Evolutionary conservation across 805 yeast species (phyloP), one percentile per base, ranked within the genome.

Genomic region (Metschnikowia kunwiensis): DNA sequence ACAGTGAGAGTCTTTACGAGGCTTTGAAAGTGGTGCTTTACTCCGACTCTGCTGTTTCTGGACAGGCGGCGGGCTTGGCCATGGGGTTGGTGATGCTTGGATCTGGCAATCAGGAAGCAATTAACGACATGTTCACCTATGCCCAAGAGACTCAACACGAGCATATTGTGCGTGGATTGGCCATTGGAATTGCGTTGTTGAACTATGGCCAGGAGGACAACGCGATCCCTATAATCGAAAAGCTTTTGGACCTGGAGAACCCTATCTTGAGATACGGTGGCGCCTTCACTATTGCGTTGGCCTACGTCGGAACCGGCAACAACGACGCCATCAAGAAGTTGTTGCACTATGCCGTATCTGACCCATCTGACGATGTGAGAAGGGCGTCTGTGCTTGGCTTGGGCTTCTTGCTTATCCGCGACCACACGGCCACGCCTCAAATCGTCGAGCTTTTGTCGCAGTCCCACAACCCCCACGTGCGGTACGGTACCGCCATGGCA

Each of bases 401-500:
- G 36, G 98, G 98, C 14, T 93, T 93, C 63, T 82, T 93, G 31
- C 72, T 93, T 49, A 73, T 91, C 42, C 85, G 96, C 56, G 94
- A 89, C 58, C 86, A 87, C 61, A 80, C 88, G 11, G 88, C 96
- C 0, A 91, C 93, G 14, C 98, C 98, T 39, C 83, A 94, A 49
- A 84, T 93, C 66, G 97, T 93, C 24, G 95, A 91, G 60, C 72
- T 93, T 39, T 73, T 93, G 50, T 78, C 96, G 0, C 95, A 88
- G 61, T 86, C 96, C 1, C 97, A 93, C 61, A 93, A 93, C 60
- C 96, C 98, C 10, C 97, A 93, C 58, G 97, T 93, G 24, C 85
- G 98, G 61, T 93, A 93, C 58, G 98, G 98, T 68, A 86, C 97
- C 21, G 96, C 97, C 2, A 71, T 93, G 78, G 98, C 98, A 0